Evolutionary conservation across 2,329 filamentous ascomycete genomes (phyloP).

Genomic region (Camillea tinctor): DNA sequence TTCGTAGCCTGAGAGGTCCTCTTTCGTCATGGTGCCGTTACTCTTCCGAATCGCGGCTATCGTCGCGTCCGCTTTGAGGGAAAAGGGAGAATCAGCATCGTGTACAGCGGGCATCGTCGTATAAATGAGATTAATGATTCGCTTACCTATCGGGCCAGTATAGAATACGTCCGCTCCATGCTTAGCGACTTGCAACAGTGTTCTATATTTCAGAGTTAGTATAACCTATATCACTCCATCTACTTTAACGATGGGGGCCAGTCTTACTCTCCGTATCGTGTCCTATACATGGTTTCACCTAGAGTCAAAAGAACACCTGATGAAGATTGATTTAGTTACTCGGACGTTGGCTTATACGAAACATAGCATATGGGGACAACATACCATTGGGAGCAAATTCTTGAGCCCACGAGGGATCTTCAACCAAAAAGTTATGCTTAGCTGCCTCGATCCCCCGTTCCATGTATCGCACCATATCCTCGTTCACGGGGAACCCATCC

Average conservation of each 20-base stretch:
- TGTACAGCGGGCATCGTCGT: constrained; percentile 17
- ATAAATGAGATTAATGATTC: constrained; percentile 4
- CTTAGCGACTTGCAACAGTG: constrained; percentile 73
- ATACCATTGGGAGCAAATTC: constrained; percentile 80
- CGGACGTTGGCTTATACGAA: neutral
- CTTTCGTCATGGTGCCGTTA: constrained; percentile 72
- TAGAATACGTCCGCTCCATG: constrained; percentile 75
- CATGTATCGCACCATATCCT: constrained; percentile 77
- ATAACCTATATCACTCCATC: neutral
- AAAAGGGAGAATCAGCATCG: constrained; percentile 28
- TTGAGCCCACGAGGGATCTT: constrained; percentile 76
- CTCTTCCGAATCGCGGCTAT: constrained; percentile 64
- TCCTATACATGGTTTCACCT: constrained; percentile 77
- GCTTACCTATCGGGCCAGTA: constrained; percentile 58
- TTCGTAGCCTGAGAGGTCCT: constrained; percentile 57
- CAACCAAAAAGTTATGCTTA: constrained; percentile 62
- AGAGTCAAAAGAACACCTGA: constrained; percentile 61
- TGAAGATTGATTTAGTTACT: neutral
- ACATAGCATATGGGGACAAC: neutral
- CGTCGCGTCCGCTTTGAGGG: constrained; percentile 61
- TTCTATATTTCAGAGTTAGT: constrained; percentile 41
- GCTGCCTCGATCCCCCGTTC: constrained; percentile 38
- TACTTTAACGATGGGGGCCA: constrained; percentile 29
- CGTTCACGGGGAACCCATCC: constrained; percentile 70
- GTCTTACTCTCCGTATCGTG: constrained; percentile 65